phyloP scores from a whole-genome alignment of 2,329 filamentous ascomycete genomes.

The Penicillium glabrum region DNA sequence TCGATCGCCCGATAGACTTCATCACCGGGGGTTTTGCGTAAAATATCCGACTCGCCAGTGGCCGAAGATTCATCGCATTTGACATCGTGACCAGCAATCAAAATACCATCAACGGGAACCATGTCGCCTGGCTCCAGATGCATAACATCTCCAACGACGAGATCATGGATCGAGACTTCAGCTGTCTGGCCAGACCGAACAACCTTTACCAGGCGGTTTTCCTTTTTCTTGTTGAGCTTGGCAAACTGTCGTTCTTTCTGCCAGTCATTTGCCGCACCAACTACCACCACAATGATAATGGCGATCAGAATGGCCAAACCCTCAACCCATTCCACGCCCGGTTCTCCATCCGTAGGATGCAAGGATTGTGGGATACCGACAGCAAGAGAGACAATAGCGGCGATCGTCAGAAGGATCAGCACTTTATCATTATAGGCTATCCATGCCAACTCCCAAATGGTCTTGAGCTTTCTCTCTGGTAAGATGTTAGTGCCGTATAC shows the following conservation, averaged over 20 bases:
- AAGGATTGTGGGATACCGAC: conserved; percentile 74
- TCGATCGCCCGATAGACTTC: conserved; percentile 66
- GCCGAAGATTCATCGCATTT: conserved; percentile 74
- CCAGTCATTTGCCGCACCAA: conserved; percentile 78
- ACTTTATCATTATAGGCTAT: conserved; percentile 83
- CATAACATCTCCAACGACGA: conserved; percentile 73
- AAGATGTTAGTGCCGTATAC: conserved; percentile 68
- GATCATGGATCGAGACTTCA: conserved; percentile 68
- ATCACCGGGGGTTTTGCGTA: conserved; percentile 65
- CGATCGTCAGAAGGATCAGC: conserved; percentile 68
- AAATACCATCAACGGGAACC: conserved; percentile 70
- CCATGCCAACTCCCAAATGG: conserved; percentile 69
- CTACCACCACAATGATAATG: conserved; percentile 72
- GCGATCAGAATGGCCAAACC: conserved; percentile 77
- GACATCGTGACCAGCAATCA: conserved; percentile 65
- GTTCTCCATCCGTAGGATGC: conserved; percentile 49
- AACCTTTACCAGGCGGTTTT: conserved; percentile 72
- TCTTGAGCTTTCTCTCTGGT: conserved; percentile 69
- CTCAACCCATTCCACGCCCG: conserved; percentile 76
- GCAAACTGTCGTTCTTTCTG: conserved; percentile 81
- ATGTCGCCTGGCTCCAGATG: conserved; percentile 72
- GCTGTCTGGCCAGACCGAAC: conserved; percentile 70
- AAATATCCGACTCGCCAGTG: conserved; percentile 72
- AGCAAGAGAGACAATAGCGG: conserved; percentile 71
- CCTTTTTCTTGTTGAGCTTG: conserved; percentile 77